Percentiles rank a stretch among this genome's conserved stretches.
These are phyloP conservation scores for Hibiscus trionum DNA, from an alignment of 345 rosid species.

Conservation along the genomic window DNA sequence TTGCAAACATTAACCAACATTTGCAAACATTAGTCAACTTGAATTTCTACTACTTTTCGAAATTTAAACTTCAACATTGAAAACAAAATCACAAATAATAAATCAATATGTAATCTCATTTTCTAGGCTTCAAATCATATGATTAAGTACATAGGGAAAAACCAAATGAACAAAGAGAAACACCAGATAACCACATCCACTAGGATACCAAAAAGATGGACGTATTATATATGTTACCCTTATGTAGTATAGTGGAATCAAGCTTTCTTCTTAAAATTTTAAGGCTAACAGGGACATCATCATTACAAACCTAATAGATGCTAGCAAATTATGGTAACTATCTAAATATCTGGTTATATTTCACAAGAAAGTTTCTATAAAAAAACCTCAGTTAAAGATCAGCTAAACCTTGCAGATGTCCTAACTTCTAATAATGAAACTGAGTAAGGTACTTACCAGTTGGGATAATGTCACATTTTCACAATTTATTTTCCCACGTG, in stretches of 20 bases:
- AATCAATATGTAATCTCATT: background rate
- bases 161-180: background rate
- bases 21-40: too few relatives aligned
- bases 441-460: too few relatives aligned
- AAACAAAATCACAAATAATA: background rate
- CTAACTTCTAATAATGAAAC: too few relatives aligned
- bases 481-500: slow-evolving; percentile 36
- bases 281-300: too few relatives aligned
- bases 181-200: background rate
- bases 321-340: background rate
- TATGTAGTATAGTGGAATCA: too few relatives aligned
- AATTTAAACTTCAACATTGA: background rate
- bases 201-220: too few relatives aligned
- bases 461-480: slow-evolving; percentile 54
- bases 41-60: too few relatives aligned
- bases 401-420: too few relatives aligned
- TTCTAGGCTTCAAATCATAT: background rate
- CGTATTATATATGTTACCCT: too few relatives aligned
- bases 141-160: background rate
- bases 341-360: too few relatives aligned
- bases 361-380: background rate
- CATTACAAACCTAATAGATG: background rate
- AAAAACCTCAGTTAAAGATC: too few relatives aligned
- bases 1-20: too few relatives aligned
- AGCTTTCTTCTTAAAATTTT: background rate